A percentile compares a stretch with the other conserved stretches of the same genome.
Conservation (phyloP, 2,329 filamentous ascomycete species). For the Periconia sp. region DNA sequence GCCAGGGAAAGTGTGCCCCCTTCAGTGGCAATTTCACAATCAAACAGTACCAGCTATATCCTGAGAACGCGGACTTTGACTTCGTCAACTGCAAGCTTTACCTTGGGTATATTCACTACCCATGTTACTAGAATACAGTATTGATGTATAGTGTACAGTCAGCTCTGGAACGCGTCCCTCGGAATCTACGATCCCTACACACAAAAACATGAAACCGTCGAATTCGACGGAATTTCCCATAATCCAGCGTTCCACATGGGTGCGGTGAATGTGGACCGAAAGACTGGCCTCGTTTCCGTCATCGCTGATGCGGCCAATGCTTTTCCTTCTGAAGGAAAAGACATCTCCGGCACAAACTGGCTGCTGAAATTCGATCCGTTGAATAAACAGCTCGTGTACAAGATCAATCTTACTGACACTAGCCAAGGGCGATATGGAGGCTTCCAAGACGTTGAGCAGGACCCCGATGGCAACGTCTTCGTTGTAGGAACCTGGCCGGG, state of each 20-base stretch:
- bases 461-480: conserved; percentile 21
- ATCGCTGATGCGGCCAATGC: conserved; percentile 15
- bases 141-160: conserved; percentile 5
- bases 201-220: conserved; percentile 11
- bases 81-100: conserved; percentile 20
- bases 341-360: conserved; percentile 24
- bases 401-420: conserved; percentile 24
- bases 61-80: conserved; percentile 27
- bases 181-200: conserved; percentile 25
- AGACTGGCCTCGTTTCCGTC: conserved; percentile 16
- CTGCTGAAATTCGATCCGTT: conserved; percentile 19
- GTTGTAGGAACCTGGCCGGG: conserved; percentile 23
- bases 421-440: conserved; percentile 17
- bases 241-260: conserved; percentile 24
- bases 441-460: conserved; percentile 27
- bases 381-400: conserved; percentile 12
- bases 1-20: conserved; percentile 10
- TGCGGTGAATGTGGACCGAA: conserved; percentile 14
- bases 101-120: conserved; percentile 13
- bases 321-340: conserved; percentile 17
- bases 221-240: conserved; percentile 19
- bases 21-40: conserved; percentile 20
- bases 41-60: conserved; percentile 22
- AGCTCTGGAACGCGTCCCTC: conserved; percentile 26
- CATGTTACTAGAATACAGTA: neutral